Evolutionary conservation across 1,284 basidiomycete genomes (phyloP).

Genomic region (Ustilago sp.): DNA sequence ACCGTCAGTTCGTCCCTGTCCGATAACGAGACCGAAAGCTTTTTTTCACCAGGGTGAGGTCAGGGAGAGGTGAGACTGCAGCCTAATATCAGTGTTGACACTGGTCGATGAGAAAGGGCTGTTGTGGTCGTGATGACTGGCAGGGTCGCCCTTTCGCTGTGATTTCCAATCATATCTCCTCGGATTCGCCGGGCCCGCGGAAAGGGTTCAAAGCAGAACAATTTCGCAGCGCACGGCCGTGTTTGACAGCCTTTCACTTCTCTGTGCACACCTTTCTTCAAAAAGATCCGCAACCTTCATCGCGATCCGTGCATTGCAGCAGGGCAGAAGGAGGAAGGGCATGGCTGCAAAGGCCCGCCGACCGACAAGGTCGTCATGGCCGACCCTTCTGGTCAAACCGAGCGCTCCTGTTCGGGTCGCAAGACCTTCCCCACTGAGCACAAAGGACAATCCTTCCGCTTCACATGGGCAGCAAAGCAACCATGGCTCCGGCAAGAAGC

Average conservation of each 20-base stretch:
- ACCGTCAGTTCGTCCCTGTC: not conserved
- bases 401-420: not conserved
- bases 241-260: constrained; percentile 30
- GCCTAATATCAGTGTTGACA: constrained; percentile 13
- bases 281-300: not conserved
- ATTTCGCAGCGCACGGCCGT: constrained; percentile 16
- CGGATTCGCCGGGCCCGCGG: constrained; percentile 8
- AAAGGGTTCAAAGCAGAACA: not conserved
- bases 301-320: not conserved
- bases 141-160: constrained; percentile 19
- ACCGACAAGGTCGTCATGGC: constrained; percentile 42
- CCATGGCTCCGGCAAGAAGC: not conserved
- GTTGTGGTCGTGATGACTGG: constrained; percentile 21
- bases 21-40: not conserved
- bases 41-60: not conserved
- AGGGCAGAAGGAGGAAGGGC: not conserved
- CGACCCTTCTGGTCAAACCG: constrained; percentile 37
- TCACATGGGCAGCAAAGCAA: not conserved
- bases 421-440: not conserved
- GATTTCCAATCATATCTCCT: constrained; percentile 15
- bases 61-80: not conserved
- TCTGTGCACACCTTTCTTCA: not conserved
- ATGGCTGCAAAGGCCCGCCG: constrained; percentile 23
- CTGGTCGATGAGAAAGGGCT: constrained; percentile 13
- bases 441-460: not conserved